A percentile compares a stretch with the other conserved stretches of the same genome.
These are phyloP conservation scores for Andrographis paniculata DNA, from an alignment of 305 asterid genomes.

Conservation along the genomic window DNA sequence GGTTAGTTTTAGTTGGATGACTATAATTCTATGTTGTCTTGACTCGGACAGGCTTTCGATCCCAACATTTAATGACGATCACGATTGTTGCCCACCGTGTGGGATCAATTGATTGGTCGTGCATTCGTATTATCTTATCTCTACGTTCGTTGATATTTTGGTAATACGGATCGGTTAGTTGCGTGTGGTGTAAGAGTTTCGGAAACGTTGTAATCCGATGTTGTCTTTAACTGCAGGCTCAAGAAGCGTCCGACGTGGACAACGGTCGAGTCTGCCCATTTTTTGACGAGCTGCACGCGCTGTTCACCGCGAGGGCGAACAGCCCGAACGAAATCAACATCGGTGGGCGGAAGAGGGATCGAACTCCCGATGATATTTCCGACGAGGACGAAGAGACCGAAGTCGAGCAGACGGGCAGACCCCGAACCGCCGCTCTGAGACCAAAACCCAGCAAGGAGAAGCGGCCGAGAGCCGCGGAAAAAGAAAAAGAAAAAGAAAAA, in stretches of 20 bases:
- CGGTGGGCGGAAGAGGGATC: slow-evolving; percentile 28
- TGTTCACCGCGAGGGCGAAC: slow-evolving; percentile 32
- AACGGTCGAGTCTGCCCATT: slow-evolving; percentile 34
- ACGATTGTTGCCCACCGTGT: too few relatives aligned
- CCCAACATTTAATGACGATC: too few relatives aligned
- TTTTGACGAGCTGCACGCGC: slow-evolving; percentile 45
- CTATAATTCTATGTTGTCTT: too few relatives aligned
- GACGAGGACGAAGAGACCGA: slow-evolving; percentile 29
- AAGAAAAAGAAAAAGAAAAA: slow-evolving; percentile 17
- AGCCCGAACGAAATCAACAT: slow-evolving; percentile 22
- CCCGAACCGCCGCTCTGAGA: slow-evolving; percentile 20
- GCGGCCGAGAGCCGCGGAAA: slow-evolving; percentile 16
- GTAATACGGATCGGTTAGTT: too few relatives aligned
- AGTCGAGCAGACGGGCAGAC: slow-evolving; percentile 20
- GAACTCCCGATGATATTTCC: slow-evolving; percentile 26
- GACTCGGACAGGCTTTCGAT: too few relatives aligned
- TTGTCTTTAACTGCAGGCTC: slow-evolving; percentile 27
- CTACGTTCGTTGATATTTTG: too few relatives aligned
- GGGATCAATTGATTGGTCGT: too few relatives aligned
- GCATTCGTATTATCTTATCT: too few relatives aligned
- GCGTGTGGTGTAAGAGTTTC: background rate
- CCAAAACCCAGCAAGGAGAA: slow-evolving; percentile 26
- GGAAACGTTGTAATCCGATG: background rate
- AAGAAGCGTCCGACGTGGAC: slow-evolving; percentile 33
- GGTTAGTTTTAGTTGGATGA: too few relatives aligned